Percentiles rank a stretch among this genome's conserved stretches.
phyloP scores from a whole-genome alignment of 2,329 filamentous ascomycete species.

The Aspergillus pseudoglaucus region DNA sequence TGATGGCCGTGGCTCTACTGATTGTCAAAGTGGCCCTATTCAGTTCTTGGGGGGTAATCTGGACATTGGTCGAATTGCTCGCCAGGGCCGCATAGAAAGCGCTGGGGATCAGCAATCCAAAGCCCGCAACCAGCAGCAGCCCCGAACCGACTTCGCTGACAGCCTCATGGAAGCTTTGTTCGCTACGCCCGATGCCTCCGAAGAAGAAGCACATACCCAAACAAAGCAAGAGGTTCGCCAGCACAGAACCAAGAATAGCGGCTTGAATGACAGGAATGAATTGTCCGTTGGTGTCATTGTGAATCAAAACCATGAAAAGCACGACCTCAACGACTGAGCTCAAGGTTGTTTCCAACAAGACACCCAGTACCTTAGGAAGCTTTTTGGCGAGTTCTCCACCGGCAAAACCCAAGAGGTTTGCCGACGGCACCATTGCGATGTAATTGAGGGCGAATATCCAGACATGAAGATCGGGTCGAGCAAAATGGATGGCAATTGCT shows the following conservation, averaged over 20 bases:
- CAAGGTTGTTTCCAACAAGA: conserved; percentile 49
- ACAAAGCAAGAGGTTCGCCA: conserved; percentile 76
- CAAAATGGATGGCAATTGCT: conserved; percentile 60
- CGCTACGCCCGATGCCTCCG: conserved; percentile 62
- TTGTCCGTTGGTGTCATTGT: conserved; percentile 42
- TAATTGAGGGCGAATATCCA: conserved; percentile 66
- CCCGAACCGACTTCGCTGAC: conserved; percentile 75
- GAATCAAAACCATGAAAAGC: conserved; percentile 70
- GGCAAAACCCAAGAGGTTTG: conserved; percentile 69
- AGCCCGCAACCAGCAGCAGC: conserved; percentile 69
- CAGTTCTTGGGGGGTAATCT: conserved; percentile 38
- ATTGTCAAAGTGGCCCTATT: conserved; percentile 54
- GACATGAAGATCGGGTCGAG: conserved; percentile 51
- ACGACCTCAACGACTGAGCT: conserved; percentile 76
- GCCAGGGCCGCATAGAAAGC: conserved; percentile 42
- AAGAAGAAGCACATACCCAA: conserved; percentile 74
- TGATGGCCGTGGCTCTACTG: conserved; percentile 63
- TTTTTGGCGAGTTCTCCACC: conserved; percentile 67
- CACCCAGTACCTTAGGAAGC: conserved; percentile 60
- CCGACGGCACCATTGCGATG: conserved; percentile 69
- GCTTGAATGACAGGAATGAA: conserved; percentile 67
- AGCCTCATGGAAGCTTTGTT: conserved; percentile 65
- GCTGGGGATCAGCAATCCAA: conserved; percentile 39
- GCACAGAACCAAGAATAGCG: conserved; percentile 74
- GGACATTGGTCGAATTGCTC: conserved; percentile 37